Evolutionary conservation across 495 filamentous ascomycete genomes (phyloP), one percentile per base, ranked within the genome.

Genomic region (Penicillium egyptiacum): DNA sequence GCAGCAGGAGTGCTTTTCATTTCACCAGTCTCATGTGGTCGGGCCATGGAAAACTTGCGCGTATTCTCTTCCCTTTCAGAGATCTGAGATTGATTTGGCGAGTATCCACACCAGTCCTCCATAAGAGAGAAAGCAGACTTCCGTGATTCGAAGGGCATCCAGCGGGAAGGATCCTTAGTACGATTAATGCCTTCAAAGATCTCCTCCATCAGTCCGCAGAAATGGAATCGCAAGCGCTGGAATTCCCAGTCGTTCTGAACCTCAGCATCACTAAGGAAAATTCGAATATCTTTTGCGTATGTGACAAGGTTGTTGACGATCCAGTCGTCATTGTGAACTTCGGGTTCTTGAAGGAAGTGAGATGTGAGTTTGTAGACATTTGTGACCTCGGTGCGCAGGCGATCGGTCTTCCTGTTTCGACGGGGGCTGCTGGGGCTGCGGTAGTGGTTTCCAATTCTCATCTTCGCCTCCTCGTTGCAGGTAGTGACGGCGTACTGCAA

Each of bases 21-120:
- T 61, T 91, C 90, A 9, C 86, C 84, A 14, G 82, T 71, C 46
- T 89, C 84, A 35, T 80, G 78, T 52, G 83, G 81, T 14, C 84
- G 81, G n/a, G 82, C 74, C 28, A 94, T 84, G 45, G 91, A 78
- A 20, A 87, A 88, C 62, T 91, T 88, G 56, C 89, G 79, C 89
- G 97, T 95, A 44, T 81, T 87, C 52, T 96, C 88, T 77, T 97
- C 94, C 53, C 91, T 80, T 55, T 89, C 84, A 16, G 85, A 83
- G 35, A 96, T 90, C 55, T 92, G 88, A 31, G 75, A 73, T 65
- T 92, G 92, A 68, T 97, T 96, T 6, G 94, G 91, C 0, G 94
- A 96, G 69, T 94, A 95, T 0, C 95, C 94, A 74, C 95, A 98
- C 94, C 94, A 98, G 54, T 98, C 93, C 68, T 98, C 93, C 92